These are phyloP conservation scores for Jackrogersella minutella DNA, from an alignment of 495 filamentous ascomycete genomes.

Conservation along the genomic window DNA sequence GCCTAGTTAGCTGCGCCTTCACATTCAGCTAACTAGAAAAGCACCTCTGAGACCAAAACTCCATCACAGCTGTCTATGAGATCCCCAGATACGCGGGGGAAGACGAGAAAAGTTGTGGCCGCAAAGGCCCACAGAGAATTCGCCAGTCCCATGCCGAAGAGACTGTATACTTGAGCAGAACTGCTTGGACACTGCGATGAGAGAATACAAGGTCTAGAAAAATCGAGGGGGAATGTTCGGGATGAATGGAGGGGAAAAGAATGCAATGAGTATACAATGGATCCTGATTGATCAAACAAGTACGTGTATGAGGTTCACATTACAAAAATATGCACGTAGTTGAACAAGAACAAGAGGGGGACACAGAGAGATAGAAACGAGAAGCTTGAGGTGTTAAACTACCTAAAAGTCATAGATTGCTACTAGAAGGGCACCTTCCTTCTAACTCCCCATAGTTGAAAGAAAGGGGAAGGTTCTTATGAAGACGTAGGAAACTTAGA, in stretches of 20 bases:
- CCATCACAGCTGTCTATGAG: slow-evolving; percentile 15
- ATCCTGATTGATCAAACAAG: neutral
- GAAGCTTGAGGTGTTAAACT: neutral
- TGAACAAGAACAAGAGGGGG: neutral
- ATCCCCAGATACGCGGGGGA: neutral
- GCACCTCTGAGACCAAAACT: slow-evolving; percentile 24
- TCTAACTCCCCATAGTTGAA: neutral
- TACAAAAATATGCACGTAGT: neutral
- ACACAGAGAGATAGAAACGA: neutral
- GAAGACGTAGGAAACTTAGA: neutral
- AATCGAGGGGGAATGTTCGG: neutral
- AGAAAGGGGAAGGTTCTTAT: neutral
- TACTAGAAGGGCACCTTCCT: neutral
- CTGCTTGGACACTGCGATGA: neutral
- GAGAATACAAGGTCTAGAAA: neutral
- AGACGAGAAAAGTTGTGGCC: neutral
- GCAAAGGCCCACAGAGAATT: neutral
- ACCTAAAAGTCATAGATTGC: neutral
- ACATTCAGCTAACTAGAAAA: neutral
- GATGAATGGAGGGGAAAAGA: neutral
- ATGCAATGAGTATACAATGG: slow-evolving; percentile 6
- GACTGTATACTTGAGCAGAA: neutral
- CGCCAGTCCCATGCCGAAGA: slow-evolving; percentile 8
- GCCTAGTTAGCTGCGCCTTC: slow-evolving; percentile 1
- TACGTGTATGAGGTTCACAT: slow-evolving; percentile 8